Evolutionary conservation across 352 stramenopile species (phyloP).

Genomic region (Pythium vanterpoolii): DNA sequence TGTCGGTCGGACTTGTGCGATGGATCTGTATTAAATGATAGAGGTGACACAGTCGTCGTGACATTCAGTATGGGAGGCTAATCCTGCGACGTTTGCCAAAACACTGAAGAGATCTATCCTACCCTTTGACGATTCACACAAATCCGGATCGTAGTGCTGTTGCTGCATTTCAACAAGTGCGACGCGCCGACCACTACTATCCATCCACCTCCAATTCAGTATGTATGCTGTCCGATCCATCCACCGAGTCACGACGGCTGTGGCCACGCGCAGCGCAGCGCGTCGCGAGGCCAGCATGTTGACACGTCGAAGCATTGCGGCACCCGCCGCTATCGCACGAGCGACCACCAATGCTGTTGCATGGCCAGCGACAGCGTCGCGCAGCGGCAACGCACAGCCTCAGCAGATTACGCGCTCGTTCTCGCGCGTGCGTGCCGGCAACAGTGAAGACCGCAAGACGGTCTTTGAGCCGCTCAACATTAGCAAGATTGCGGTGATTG

Average conservation of each 20-base stretch:
- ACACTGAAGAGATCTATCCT: constrained; percentile 14
- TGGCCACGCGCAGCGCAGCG: background rate
- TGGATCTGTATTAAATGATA: constrained; percentile 2
- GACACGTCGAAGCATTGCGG: background rate
- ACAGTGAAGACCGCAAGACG: background rate
- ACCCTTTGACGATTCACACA: background rate
- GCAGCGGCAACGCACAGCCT: background rate
- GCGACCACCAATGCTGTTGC: background rate
- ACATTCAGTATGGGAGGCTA: constrained; percentile 11
- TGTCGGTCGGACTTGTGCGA: background rate
- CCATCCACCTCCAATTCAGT: background rate
- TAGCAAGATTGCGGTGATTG: constrained; percentile 69
- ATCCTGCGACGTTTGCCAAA: constrained; percentile 18
- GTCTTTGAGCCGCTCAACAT: constrained; percentile 32
- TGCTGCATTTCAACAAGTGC: constrained; percentile 2
- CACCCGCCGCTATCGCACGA: background rate
- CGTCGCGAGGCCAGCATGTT: constrained; percentile 3
- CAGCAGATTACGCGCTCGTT: constrained; percentile 10
- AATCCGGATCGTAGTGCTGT: background rate
- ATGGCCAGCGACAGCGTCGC: background rate
- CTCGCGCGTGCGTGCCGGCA: background rate
- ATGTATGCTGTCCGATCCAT: constrained; percentile 10
- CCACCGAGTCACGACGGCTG: background rate
- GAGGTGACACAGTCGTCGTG: background rate
- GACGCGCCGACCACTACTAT: background rate